Evolutionary conservation across 345 rosid genomes (phyloP), one percentile per base, ranked within the genome.

Genomic region (Brassica carinata): DNA sequence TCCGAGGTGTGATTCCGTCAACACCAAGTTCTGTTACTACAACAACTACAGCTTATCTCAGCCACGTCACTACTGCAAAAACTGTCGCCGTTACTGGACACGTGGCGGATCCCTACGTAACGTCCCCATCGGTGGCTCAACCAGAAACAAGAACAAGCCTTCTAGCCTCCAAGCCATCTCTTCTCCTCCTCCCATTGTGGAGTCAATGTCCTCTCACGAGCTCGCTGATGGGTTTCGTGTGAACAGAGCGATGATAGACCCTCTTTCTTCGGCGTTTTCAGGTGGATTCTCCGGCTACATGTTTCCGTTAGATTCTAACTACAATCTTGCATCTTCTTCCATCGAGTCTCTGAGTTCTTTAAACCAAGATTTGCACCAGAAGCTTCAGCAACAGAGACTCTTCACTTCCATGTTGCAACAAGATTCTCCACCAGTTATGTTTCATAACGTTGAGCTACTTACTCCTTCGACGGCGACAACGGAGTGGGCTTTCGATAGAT

Each of bases 351-450:
- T 96, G 86, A 93, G 98, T 72, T 89, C 91, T 40, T 84, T 96
- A 64, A 92, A 94, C 87, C 97, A 94, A 71, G 97, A 93, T 84
- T 87, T 96, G 84, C 98, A 91, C 87, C 91, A 90, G 89, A 94
- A 90, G 86, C 81, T 96, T 81, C 99, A 96, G 87, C 95, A 96
- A 82, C 97, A 92, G 34, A 85, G 97, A 72, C 83, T 94, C 71
- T 83, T 92, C 69, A 55, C 73, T n/a, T 72, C 81, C 36, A 79
- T 85, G 90, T 90, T 92, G 69, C 86, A 87, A 29, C 89, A 88
- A 5, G 89, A 77, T 31, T 59, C 64, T 45, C 30, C 79, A 86
- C 89, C 98, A 27, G 89, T 88, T 72, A 71, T 86, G 83, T 91
- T 90, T 78, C 94, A 87, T 64, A 90, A 88, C 66, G 87, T 86